Evolutionary conservation across 75 land plant genomes (phyloP).

Genomic region (Sequoiadendron giganteum): DNA sequence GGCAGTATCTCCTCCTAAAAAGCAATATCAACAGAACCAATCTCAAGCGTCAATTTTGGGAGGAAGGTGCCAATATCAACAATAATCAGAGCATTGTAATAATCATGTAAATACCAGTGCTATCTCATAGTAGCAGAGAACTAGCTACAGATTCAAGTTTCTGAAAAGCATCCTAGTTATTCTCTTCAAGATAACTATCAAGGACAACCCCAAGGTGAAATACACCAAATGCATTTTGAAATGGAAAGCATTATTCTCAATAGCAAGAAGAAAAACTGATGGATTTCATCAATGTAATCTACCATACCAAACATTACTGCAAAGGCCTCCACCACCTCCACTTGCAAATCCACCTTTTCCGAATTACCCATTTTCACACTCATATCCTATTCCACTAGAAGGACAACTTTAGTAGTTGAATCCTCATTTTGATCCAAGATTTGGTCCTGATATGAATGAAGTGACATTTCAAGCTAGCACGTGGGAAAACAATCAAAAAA

Average conservation of each 20-base stretch:
- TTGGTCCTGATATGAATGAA: constrained; percentile 17
- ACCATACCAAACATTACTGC: constrained; percentile 20
- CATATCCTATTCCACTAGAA: constrained; percentile 20
- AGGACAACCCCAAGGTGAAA: constrained; percentile 1
- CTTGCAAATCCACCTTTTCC: constrained; percentile 10
- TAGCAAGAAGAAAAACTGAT: constrained; percentile 14
- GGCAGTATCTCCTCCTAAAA: constrained; percentile 16
- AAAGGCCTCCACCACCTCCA: constrained; percentile 24
- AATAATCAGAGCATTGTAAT: constrained; percentile 30
- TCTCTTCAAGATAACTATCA: constrained; percentile 10
- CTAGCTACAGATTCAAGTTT: constrained; percentile 20
- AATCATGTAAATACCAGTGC: neutral
- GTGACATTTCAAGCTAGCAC: constrained; percentile 30
- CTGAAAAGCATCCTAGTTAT: constrained; percentile 18
- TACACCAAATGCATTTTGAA: neutral
- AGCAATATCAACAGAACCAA: neutral
- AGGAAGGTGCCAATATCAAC: constrained; percentile 4
- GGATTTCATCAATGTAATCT: constrained; percentile 19
- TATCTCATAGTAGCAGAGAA: neutral
- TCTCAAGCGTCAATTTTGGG: neutral
- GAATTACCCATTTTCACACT: constrained; percentile 18
- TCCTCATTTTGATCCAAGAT: constrained; percentile 35
- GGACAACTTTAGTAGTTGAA: constrained; percentile 33
- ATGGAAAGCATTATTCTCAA: constrained; percentile 26
- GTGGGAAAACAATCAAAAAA: constrained; percentile 29